Conservation (phyloP, 108 stramenopile genomes). For the Cyclotella distinguenda region DNA sequence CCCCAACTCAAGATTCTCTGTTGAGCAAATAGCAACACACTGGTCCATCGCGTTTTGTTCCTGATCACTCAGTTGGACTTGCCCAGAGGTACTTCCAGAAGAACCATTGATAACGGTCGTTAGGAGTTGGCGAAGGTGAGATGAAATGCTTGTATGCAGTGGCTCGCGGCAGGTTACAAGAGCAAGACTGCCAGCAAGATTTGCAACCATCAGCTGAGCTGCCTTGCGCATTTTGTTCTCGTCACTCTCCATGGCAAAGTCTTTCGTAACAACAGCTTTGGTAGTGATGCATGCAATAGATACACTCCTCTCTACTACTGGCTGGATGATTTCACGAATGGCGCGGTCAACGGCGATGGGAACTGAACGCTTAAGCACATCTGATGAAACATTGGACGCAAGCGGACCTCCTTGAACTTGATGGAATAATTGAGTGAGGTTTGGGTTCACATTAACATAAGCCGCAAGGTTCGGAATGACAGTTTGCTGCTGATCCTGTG, state of each 20-base stretch:
- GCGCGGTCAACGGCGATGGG: constrained; percentile 96
- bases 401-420: constrained; percentile 62
- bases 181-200: constrained; percentile 96
- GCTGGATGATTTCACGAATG: constrained; percentile 98
- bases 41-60: constrained; percentile 86
- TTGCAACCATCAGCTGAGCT: constrained; percentile 97
- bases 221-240: constrained; percentile 95
- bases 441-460: constrained; percentile 93
- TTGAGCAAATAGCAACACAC: constrained; percentile 90
- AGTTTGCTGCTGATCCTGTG: constrained; percentile 75
- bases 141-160: constrained; percentile 90
- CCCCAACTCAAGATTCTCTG: constrained; percentile 96
- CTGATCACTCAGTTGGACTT: constrained; percentile 62
- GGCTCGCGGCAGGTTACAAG: constrained; percentile 97
- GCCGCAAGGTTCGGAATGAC: constrained; percentile 96
- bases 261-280: constrained; percentile 97
- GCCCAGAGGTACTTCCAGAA: constrained; percentile 17
- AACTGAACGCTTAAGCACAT: constrained; percentile 84
- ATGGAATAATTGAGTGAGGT: constrained; percentile 78
- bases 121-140: constrained; percentile 92
- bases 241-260: constrained; percentile 98
- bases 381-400: constrained; percentile 54
- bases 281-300: constrained; percentile 98
- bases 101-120: constrained; percentile 33
- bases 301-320: constrained; percentile 97